These are phyloP conservation scores for Trametes meyenii DNA, from an alignment of 768 basidiomycete genomes.

Conservation along the genomic window DNA sequence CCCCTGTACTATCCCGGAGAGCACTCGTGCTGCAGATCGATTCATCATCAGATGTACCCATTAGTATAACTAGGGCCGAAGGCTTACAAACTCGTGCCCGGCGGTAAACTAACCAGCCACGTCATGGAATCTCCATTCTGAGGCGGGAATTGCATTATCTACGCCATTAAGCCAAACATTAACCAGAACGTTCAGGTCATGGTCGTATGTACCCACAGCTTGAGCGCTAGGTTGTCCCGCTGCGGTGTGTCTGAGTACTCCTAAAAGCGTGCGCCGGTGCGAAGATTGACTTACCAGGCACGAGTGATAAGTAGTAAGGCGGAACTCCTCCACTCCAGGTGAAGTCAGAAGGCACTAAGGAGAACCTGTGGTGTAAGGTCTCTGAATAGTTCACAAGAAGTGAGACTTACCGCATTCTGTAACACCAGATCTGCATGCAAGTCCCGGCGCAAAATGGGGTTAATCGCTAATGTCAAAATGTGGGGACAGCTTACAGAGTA, in stretches of 20 bases:
- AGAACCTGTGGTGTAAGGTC: neutral
- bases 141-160: constrained; percentile 59
- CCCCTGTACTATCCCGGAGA: constrained; percentile 63
- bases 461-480: neutral
- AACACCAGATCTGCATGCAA: constrained; percentile 38
- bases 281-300: constrained; percentile 54
- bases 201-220: constrained; percentile 44
- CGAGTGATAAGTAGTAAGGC: constrained; percentile 62
- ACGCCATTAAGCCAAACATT: neutral
- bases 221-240: constrained; percentile 55
- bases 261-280: neutral
- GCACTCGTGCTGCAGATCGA: constrained; percentile 46
- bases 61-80: neutral
- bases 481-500: constrained; percentile 57
- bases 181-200: neutral
- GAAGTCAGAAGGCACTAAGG: constrained; percentile 60
- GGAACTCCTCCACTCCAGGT: constrained; percentile 53
- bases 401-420: constrained; percentile 53
- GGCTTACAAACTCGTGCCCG: constrained; percentile 51
- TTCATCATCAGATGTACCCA: neutral
- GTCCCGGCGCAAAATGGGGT: neutral
- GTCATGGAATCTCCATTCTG: constrained; percentile 48
- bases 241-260: constrained; percentile 29
- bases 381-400: neutral
- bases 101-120: constrained; percentile 56